These are phyloP conservation scores for Mycena sanguinolenta DNA, from an alignment of 768 basidiomycete genomes.

Conservation along the genomic window DNA sequence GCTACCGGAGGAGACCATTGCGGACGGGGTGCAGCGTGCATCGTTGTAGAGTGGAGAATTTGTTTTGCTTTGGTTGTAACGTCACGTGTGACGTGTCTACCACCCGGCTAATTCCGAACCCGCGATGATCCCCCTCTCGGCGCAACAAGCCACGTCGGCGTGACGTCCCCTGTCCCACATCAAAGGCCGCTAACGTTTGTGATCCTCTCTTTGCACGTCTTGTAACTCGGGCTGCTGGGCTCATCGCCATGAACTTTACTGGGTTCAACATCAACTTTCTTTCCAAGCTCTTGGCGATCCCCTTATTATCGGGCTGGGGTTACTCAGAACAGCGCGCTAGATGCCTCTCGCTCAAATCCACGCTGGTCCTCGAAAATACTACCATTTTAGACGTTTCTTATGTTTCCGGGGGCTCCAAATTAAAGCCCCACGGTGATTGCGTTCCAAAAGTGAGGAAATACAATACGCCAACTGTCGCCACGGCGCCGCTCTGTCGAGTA, in stretches of 20 bases:
- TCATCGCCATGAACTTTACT: slow-evolving; percentile 10
- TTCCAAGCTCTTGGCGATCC: background rate
- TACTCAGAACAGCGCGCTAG: background rate
- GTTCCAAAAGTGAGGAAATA: background rate
- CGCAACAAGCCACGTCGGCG: no score
- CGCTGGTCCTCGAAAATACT: slow-evolving; percentile 26
- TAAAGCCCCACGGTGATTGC: slow-evolving; percentile 13
- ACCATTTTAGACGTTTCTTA: slow-evolving; percentile 26
- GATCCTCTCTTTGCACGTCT: no score
- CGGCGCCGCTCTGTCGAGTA: slow-evolving; percentile 21
- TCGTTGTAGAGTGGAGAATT: background rate
- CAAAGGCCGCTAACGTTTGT: no score
- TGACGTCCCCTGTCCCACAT: no score
- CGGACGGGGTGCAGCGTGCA: slow-evolving; percentile 9
- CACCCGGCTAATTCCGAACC: no score
- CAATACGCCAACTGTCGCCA: no score
- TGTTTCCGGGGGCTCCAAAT: slow-evolving; percentile 10
- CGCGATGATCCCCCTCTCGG: no score
- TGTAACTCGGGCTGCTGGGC: no score
- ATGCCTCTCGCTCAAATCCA: slow-evolving; percentile 29
- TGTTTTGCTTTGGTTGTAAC: background rate
- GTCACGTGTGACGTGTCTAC: background rate
- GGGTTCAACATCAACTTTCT: slow-evolving; percentile 10
- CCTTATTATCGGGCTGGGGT: slow-evolving; percentile 7
- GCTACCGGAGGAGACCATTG: slow-evolving; percentile 6